Evolutionary conservation across 495 filamentous ascomycete species (phyloP).

Genomic region (Aspergillus avenaceus): DNA sequence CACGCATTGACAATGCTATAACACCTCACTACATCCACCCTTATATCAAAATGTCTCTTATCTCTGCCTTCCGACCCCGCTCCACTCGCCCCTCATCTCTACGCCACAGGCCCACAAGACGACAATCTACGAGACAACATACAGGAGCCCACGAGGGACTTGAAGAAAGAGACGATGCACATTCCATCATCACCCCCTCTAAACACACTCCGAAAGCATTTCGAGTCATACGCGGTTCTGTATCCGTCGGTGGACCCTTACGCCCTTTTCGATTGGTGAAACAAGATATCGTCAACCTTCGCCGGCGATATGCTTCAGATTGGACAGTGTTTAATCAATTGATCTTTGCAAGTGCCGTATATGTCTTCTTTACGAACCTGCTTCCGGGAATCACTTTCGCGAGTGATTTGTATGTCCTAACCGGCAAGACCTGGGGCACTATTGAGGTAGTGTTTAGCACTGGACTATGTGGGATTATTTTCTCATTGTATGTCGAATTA

Average conservation of each 20-base stretch:
- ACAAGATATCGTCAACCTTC: conserved; percentile 55
- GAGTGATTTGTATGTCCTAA: conserved; percentile 63
- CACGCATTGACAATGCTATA: not conserved
- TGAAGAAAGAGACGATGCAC: conserved; percentile 26
- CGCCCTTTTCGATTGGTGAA: conserved; percentile 59
- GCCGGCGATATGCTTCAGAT: conserved; percentile 56
- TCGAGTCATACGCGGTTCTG: conserved; percentile 29
- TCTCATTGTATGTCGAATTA: conserved; percentile 50
- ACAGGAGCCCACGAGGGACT: conserved; percentile 8
- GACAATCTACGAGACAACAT: conserved; percentile 15
- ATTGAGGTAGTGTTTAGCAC: conserved; percentile 72
- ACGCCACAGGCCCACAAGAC: conserved; percentile 17
- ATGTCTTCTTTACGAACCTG: conserved; percentile 73
- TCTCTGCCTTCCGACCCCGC: conserved; percentile 35
- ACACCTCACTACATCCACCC: not conserved
- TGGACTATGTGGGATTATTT: conserved; percentile 62
- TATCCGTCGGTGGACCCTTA: conserved; percentile 38
- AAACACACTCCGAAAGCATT: conserved; percentile 39
- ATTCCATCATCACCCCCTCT: conserved; percentile 38
- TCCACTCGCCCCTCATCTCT: conserved; percentile 26
- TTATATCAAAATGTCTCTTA: conserved; percentile 25
- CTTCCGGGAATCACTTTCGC: conserved; percentile 72
- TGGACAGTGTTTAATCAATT: conserved; percentile 69
- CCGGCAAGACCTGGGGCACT: conserved; percentile 63
- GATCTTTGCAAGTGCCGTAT: conserved; percentile 66